phyloP scores from a whole-genome alignment of 2,329 filamentous ascomycete genomes.

The Berkeleyomyces rouxiae region DNA sequence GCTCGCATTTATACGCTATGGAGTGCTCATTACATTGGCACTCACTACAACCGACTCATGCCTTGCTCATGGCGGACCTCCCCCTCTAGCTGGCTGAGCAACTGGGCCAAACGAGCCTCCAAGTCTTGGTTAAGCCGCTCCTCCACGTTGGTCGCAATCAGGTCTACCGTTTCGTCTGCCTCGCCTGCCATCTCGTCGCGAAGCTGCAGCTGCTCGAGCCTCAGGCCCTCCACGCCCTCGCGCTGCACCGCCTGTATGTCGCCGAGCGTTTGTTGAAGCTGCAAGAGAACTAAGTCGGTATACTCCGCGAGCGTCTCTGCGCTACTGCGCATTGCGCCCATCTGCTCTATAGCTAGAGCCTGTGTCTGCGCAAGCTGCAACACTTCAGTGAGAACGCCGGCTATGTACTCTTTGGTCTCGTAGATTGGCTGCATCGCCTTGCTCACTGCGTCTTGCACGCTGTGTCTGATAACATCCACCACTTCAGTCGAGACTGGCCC shows the following conservation, averaged over 20 bases:
- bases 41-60: background rate
- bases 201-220: background rate
- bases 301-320: background rate
- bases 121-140: background rate
- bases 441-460: background rate
- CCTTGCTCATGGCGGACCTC: background rate
- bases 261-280: background rate
- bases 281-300: background rate
- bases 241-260: conserved; percentile 1
- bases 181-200: background rate
- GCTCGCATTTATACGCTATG: no score
- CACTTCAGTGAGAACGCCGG: background rate
- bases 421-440: conserved; percentile 2
- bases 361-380: background rate
- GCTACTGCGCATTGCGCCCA: background rate
- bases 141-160: background rate
- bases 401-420: background rate
- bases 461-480: background rate
- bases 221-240: background rate
- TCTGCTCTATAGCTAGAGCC: background rate
- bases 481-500: background rate
- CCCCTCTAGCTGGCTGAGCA: background rate
- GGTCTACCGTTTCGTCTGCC: background rate
- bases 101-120: background rate
- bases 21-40: no score